These are phyloP conservation scores for Apophysomyces trapeziformis DNA, from an alignment of 371 early-diverging fungal species.

Conservation along the genomic window DNA sequence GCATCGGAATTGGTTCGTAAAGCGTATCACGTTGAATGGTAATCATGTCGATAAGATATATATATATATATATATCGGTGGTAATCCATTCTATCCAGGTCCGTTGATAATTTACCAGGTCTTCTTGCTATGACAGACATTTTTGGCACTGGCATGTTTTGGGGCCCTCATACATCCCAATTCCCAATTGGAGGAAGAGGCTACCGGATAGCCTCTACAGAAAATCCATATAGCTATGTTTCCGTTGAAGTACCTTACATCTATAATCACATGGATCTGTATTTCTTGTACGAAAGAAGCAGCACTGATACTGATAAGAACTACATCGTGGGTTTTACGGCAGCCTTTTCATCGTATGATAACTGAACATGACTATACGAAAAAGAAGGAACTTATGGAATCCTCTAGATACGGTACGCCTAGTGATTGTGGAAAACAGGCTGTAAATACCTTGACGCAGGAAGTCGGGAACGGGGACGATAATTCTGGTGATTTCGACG, in stretches of 20 bases:
- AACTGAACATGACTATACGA: too few relatives aligned
- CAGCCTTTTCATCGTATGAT: conserved; percentile 58
- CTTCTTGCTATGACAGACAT: too few relatives aligned
- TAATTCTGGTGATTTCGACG: conserved; percentile 17
- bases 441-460: too few relatives aligned
- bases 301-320: conserved; percentile 32
- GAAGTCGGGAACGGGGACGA: too few relatives aligned
- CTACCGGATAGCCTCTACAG: not conserved
- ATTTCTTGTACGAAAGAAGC: conserved; percentile 56
- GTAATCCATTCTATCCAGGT: conserved; percentile 32
- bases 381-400: not conserved
- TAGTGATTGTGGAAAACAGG: conserved; percentile 26
- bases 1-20: conserved; percentile 50
- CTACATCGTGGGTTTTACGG: conserved; percentile 65
- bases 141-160: not conserved
- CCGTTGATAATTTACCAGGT: conserved; percentile 68
- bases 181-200: too few relatives aligned
- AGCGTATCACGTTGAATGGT: conserved; percentile 63
- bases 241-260: conserved; percentile 33
- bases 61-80: too few relatives aligned
- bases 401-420: conserved; percentile 27
- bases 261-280: conserved; percentile 61
- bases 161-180: conserved; percentile 10
- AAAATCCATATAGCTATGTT: not conserved
- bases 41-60: not conserved